These are phyloP conservation scores for Acaromyces ingoldii DNA, from an alignment of 1,284 basidiomycete species.

Conservation along the genomic window DNA sequence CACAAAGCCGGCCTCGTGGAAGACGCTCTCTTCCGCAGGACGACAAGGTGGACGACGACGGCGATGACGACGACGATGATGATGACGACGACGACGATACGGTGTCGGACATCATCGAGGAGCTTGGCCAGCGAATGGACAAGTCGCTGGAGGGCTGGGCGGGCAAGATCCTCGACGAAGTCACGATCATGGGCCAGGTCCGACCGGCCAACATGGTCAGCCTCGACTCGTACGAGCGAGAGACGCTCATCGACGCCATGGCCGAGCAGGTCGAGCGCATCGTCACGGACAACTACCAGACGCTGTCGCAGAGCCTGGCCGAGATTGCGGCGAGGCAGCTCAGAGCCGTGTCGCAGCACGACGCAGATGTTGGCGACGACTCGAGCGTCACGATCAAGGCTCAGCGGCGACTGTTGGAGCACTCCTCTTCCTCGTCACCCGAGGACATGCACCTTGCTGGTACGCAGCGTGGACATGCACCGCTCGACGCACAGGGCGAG, in stretches of 20 bases:
- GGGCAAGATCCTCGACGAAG: constrained; percentile 42
- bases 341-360: too few relatives aligned
- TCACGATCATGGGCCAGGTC: constrained; percentile 44
- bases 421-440: too few relatives aligned
- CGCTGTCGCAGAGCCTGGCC: too few relatives aligned
- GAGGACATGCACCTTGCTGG: too few relatives aligned
- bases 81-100: constrained; percentile 28
- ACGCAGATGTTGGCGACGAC: too few relatives aligned
- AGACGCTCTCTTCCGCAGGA: not conserved
- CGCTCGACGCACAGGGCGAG: constrained; percentile 25
- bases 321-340: too few relatives aligned
- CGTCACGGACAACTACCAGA: constrained; percentile 7
- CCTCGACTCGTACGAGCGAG: constrained; percentile 2
- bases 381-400: not conserved
- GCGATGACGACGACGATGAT: constrained; percentile 3
- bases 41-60: constrained; percentile 7
- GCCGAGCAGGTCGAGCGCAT: constrained; percentile 5
- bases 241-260: constrained; percentile 9
- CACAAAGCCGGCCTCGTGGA: not conserved
- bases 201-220: constrained; percentile 15
- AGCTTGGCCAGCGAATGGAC: constrained; percentile 34
- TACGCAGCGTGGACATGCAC: constrained; percentile 4
- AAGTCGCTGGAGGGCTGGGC: constrained; percentile 42
- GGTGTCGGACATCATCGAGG: constrained; percentile 36
- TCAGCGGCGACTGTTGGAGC: too few relatives aligned